Conservation (phyloP, 2,329 filamentous ascomycete species). For the Pyrenochaeta sp. region DNA sequence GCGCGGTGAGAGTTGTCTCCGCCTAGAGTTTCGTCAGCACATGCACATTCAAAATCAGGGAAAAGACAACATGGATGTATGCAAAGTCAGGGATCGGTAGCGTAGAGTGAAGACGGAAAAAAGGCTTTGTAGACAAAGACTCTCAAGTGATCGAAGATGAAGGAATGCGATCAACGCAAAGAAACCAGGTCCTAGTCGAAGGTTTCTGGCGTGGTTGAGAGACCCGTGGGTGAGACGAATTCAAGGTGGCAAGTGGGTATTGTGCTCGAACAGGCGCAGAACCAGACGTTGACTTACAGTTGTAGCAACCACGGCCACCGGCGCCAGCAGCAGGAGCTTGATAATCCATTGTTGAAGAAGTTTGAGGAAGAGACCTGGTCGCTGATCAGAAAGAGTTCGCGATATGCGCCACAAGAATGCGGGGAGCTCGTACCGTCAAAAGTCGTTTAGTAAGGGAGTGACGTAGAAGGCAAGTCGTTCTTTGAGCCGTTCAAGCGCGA, state of each 20-base stretch:
- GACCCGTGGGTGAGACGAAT: no score
- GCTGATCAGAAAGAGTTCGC: slow-evolving; percentile 22
- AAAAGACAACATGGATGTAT: not conserved
- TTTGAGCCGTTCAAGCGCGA: slow-evolving; percentile 13
- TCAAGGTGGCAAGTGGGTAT: slow-evolving; percentile 8
- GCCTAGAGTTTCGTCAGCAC: slow-evolving; percentile 44
- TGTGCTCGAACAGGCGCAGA: slow-evolving; percentile 1
- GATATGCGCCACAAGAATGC: slow-evolving; percentile 8
- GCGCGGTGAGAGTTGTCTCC: slow-evolving; percentile 59
- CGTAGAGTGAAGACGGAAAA: slow-evolving; percentile 1
- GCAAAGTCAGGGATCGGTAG: slow-evolving; percentile 3
- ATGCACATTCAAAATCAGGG: not conserved
- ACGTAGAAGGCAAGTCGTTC: slow-evolving; percentile 20
- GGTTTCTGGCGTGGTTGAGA: no score
- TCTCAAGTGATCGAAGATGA: no score
- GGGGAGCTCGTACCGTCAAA: slow-evolving; percentile 30
- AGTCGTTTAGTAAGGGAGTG: slow-evolving; percentile 26
- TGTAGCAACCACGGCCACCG: slow-evolving; percentile 52
- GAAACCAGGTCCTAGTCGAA: no score
- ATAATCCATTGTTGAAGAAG: slow-evolving; percentile 44
- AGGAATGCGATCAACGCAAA: no score
- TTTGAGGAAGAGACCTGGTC: slow-evolving; percentile 30
- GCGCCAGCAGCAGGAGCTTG: slow-evolving; percentile 43
- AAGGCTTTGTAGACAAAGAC: not conserved
- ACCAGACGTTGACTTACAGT: slow-evolving; percentile 43